Evolutionary conservation across 169 alveolate species (phyloP).

Genomic region (Plasmodium coatneyi): DNA sequence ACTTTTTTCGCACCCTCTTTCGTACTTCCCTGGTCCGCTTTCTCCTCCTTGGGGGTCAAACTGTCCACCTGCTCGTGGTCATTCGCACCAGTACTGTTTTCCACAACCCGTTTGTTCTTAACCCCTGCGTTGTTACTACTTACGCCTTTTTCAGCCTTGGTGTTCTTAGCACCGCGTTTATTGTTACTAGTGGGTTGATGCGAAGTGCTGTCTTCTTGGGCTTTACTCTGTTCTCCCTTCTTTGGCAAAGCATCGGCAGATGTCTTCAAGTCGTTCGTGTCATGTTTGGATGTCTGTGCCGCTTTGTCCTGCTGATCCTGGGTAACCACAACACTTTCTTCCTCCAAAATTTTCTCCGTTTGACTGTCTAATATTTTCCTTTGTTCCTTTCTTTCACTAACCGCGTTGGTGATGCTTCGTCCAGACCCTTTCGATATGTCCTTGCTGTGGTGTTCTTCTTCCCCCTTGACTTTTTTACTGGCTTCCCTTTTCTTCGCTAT

Average conservation of each 20-base stretch:
- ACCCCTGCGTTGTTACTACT: not conserved
- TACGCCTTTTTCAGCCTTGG: not conserved
- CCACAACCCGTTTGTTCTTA: not conserved
- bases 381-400: not conserved
- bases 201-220: not conserved
- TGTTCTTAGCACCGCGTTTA: not conserved
- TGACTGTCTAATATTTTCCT: not conserved
- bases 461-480: not conserved
- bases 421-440: not conserved
- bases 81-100: not conserved
- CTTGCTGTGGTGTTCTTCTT: not conserved
- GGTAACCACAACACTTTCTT: not conserved
- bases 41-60: not conserved
- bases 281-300: not conserved
- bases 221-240: not conserved
- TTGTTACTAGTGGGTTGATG: not conserved
- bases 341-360: not conserved
- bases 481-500: not conserved
- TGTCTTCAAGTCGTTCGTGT: not conserved
- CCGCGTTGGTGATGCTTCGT: not conserved
- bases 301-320: not conserved
- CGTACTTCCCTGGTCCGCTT: not conserved
- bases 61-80: not conserved
- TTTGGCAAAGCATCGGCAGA: not conserved
- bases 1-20: not conserved